phyloP scores from a whole-genome alignment of 2,329 filamentous ascomycete genomes.

The Penicillium sp. region DNA sequence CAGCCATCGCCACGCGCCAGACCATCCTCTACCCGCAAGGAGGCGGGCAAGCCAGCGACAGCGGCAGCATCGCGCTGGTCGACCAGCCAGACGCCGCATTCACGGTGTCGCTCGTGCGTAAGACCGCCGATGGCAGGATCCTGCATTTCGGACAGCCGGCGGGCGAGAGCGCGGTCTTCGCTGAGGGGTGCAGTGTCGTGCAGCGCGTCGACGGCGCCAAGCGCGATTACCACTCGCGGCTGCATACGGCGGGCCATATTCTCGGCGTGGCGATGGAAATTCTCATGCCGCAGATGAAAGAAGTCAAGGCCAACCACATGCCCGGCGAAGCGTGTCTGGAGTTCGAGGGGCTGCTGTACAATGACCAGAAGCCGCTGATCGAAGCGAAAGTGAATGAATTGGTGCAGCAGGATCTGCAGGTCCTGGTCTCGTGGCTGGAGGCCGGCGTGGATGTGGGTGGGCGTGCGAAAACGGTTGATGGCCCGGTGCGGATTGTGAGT shows the following conservation, averaged over 20 bases:
- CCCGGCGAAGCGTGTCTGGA: slow-evolving; percentile 30
- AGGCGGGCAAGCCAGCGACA: slow-evolving; percentile 29
- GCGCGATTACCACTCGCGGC: slow-evolving; percentile 30
- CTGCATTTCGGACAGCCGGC: slow-evolving; percentile 26
- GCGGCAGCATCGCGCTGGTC: slow-evolving; percentile 18
- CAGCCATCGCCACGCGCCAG: slow-evolving; percentile 23
- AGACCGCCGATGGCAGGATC: slow-evolving; percentile 22
- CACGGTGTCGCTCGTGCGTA: slow-evolving; percentile 27
- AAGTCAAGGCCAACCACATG: slow-evolving; percentile 32
- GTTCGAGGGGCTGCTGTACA: slow-evolving; percentile 30
- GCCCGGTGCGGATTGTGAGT: slow-evolving; percentile 26
- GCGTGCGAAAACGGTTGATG: slow-evolving; percentile 15
- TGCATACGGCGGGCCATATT: slow-evolving; percentile 34
- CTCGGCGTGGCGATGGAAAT: slow-evolving; percentile 30
- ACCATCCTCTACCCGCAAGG: slow-evolving; percentile 34
- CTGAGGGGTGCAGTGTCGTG: slow-evolving; percentile 18
- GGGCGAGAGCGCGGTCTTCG: slow-evolving; percentile 6
- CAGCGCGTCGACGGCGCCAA: slow-evolving; percentile 26
- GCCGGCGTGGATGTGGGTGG: slow-evolving; percentile 19
- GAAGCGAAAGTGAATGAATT: slow-evolving; percentile 30
- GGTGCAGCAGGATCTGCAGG: slow-evolving; percentile 20
- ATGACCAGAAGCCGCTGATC: slow-evolving; percentile 30
- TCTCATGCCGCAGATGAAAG: slow-evolving; percentile 24
- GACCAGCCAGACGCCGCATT: slow-evolving; percentile 18
- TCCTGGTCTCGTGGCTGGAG: slow-evolving; percentile 28